Base-by-base conservation (phyloP, 2,329 filamentous ascomycete genomes). In the Cryphonectria japonica region DNA sequence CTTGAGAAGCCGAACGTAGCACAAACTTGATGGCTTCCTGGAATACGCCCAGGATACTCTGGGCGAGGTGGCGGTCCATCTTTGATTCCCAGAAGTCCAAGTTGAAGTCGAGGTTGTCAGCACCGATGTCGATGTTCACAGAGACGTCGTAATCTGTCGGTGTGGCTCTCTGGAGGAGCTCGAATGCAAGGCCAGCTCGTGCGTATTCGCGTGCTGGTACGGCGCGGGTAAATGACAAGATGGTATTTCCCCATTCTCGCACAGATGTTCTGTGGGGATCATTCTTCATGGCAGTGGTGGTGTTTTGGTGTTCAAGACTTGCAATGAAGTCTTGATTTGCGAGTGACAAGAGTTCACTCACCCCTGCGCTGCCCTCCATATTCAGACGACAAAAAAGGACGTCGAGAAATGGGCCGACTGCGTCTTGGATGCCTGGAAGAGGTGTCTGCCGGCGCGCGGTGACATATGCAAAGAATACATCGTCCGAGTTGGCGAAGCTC, bases 391-490 rank as follows among this genome's bases (percentile, higher is more conserved):
- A 52, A 22, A 52, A 52, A 22, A 52, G 46, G 9, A 52, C 46
- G n/a, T 52, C 46, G 7, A 52, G 46, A 22, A 52, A 52, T 9
- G 46, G 46, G 19, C 46, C 46, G 3, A 52, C n/a, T 26, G 46
- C 46, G 7, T 52, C 46, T n/a, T 52, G 46, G 22, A 52, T 52
- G 19, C 46, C 46, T n/a, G 19, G 2, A n/a, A 52, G 46, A 7
- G 19, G 46, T n/a, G 22, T 52, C 9, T 52, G 46, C 22, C 46
- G 22, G 19, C 46, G 46, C 19, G 46, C 46, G 2, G 74, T 74
- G 19, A 76, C 71, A 50, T 75, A 76, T 1, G 75, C 75, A 59
- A 76, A 76, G 70, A 71, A 73, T 43, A 75, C 73, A 57, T 76
- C 75, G 32, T 75, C 73, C 19, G 69, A 69, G 4, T 50, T 73